phyloP scores from a whole-genome alignment of 2,329 filamentous ascomycete species.

The Raffaelea albimanens region DNA sequence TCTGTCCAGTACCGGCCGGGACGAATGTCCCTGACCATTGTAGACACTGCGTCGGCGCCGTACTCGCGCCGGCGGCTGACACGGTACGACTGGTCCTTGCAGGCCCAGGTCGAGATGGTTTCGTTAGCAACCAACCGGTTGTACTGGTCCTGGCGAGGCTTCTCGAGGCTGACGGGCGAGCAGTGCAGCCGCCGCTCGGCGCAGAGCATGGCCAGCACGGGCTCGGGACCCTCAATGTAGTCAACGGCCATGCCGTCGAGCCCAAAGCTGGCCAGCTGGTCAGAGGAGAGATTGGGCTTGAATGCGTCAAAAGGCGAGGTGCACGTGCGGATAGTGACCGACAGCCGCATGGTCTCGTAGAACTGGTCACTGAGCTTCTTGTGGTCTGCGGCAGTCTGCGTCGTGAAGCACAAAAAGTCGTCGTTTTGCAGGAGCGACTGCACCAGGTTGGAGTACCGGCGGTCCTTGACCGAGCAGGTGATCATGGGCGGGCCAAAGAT shows the following conservation, averaged over 20 bases:
- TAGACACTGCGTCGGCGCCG: slow-evolving; percentile 62
- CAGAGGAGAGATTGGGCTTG: slow-evolving; percentile 39
- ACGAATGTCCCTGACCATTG: slow-evolving; percentile 50
- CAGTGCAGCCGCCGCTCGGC: slow-evolving; percentile 58
- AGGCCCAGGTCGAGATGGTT: slow-evolving; percentile 60
- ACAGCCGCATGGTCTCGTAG: slow-evolving; percentile 52
- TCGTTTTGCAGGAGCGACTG: slow-evolving; percentile 40
- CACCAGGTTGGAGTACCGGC: slow-evolving; percentile 49
- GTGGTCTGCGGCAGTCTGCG: slow-evolving; percentile 68
- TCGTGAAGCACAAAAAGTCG: slow-evolving; percentile 61
- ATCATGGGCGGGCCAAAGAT: slow-evolving; percentile 77
- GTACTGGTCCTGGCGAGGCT: slow-evolving; percentile 59
- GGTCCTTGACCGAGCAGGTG: slow-evolving; percentile 68
- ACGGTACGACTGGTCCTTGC: slow-evolving; percentile 52
- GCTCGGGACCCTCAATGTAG: slow-evolving; percentile 67
- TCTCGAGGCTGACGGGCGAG: slow-evolving; percentile 53
- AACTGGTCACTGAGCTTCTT: slow-evolving; percentile 59
- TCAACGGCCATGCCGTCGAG: slow-evolving; percentile 77
- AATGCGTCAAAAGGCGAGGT: slow-evolving; percentile 44
- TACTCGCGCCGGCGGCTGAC: slow-evolving; percentile 72
- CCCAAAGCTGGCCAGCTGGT: slow-evolving; percentile 49
- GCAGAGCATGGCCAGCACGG: slow-evolving; percentile 84
- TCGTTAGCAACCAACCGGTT: slow-evolving; percentile 49
- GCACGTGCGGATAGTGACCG: slow-evolving; percentile 62
- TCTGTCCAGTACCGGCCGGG: slow-evolving; percentile 65